Percentiles rank a stretch among this genome's conserved stretches.
phyloP scores from a whole-genome alignment of 2,329 filamentous ascomycete species.

The Trichophyton benhamiae region DNA sequence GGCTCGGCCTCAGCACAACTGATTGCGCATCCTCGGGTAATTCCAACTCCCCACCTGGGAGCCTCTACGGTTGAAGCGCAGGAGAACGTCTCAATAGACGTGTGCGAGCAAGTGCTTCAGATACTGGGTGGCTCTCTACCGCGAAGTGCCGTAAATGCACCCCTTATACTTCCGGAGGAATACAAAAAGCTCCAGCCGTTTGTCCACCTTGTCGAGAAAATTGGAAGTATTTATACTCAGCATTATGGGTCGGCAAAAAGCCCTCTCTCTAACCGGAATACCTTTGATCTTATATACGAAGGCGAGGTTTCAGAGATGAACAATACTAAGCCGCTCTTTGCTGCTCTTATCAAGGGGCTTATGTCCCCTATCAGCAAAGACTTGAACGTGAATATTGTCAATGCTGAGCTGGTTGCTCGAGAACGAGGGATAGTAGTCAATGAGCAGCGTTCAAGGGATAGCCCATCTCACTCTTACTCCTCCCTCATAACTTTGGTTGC shows the following conservation, averaged over 20 bases:
- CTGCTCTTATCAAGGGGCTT: constrained; percentile 66
- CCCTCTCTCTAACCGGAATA: constrained; percentile 45
- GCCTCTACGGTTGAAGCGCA: constrained; percentile 73
- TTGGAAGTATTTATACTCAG: constrained; percentile 68
- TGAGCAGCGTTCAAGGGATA: constrained; percentile 55
- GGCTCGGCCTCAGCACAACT: constrained; percentile 50
- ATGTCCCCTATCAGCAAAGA: constrained; percentile 56
- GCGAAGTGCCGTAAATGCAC: constrained; percentile 66
- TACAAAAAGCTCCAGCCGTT: constrained; percentile 67
- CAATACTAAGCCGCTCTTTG: constrained; percentile 68
- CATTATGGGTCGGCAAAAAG: constrained; percentile 43
- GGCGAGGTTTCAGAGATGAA: constrained; percentile 58
- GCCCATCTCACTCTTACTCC: constrained; percentile 51
- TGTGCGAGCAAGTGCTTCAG: constrained; percentile 65
- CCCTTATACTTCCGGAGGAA: constrained; percentile 68
- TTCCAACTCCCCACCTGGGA: constrained; percentile 68
- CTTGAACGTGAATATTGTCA: constrained; percentile 68
- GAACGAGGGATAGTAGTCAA: constrained; percentile 68
- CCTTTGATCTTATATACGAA: constrained; percentile 66
- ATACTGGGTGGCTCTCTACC: constrained; percentile 63
- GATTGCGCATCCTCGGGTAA: constrained; percentile 56
- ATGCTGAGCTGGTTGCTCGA: constrained; percentile 61
- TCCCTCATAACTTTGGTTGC: constrained; percentile 60
- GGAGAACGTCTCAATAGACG: constrained; percentile 71
- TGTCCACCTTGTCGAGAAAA: constrained; percentile 62